These are phyloP conservation scores for Passiflora organensis DNA, from an alignment of 345 rosid genomes.

Conservation along the genomic window DNA sequence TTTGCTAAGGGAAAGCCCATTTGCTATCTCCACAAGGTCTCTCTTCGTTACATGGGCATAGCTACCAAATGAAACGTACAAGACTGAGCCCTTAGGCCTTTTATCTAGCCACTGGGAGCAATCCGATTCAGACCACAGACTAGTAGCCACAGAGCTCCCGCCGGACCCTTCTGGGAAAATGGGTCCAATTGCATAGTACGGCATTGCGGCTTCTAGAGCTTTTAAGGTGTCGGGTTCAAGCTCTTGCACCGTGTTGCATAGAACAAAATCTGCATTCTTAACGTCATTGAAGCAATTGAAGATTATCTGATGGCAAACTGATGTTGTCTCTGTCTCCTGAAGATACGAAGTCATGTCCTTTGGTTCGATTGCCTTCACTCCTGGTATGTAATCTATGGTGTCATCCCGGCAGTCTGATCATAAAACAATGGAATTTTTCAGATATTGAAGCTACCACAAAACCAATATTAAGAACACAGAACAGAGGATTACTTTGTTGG, in stretches of 20 bases:
- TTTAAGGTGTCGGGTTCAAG: slow-evolving; percentile 49
- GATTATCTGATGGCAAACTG: slow-evolving; percentile 55
- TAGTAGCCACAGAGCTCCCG: slow-evolving; percentile 46
- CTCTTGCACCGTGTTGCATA: slow-evolving; percentile 66
- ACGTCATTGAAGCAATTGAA: slow-evolving; percentile 51
- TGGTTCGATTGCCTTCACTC: slow-evolving; percentile 53
- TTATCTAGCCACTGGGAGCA: slow-evolving; percentile 76
- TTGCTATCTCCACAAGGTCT: slow-evolving; percentile 56
- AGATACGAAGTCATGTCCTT: slow-evolving; percentile 70
- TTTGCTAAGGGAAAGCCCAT: slow-evolving; percentile 44
- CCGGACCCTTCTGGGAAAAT: slow-evolving; percentile 47
- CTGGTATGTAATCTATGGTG: slow-evolving; percentile 66
- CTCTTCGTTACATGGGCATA: slow-evolving; percentile 53
- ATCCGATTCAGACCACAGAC: slow-evolving; percentile 80
- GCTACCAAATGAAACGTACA: slow-evolving; percentile 76
- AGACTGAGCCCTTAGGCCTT: slow-evolving; percentile 54
- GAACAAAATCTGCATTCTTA: slow-evolving; percentile 54
- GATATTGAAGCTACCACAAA: no score
- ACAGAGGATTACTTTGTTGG: no score
- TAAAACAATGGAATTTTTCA: not conserved
- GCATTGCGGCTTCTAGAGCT: slow-evolving; percentile 37
- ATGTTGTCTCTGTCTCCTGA: slow-evolving; percentile 47
- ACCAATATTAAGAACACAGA: no score
- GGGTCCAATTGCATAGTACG: slow-evolving; percentile 74
- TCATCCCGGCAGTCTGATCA: slow-evolving; percentile 43